These are phyloP conservation scores for Cladosporium sp. DNA, from an alignment of 2,329 filamentous ascomycete species.

Conservation along the genomic window DNA sequence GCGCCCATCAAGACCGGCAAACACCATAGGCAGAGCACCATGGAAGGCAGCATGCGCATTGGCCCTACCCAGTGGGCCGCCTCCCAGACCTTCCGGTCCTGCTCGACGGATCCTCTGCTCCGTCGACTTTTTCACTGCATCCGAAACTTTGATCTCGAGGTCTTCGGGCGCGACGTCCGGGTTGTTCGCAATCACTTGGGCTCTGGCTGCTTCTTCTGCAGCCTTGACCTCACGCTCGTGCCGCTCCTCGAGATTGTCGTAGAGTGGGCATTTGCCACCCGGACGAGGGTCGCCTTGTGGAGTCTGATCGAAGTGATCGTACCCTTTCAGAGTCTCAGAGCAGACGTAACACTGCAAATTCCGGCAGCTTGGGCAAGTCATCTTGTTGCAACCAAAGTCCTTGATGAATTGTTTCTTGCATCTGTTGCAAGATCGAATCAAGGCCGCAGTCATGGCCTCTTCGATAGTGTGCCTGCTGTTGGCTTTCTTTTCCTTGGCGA, in stretches of 20 bases:
- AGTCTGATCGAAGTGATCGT: constrained; percentile 68
- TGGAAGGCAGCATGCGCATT: background rate
- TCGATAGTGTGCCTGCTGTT: constrained; percentile 68
- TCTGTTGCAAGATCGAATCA: constrained; percentile 74
- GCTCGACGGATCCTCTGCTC: constrained; percentile 6
- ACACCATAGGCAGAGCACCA: background rate
- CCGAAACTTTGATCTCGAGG: constrained; percentile 61
- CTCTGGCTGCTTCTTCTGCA: constrained; percentile 61
- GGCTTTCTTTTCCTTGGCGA: constrained; percentile 59
- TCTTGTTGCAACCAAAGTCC: constrained; percentile 78
- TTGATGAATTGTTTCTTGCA: constrained; percentile 79
- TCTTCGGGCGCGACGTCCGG: constrained; percentile 60
- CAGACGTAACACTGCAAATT: constrained; percentile 69
- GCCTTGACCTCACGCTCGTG: constrained; percentile 63
- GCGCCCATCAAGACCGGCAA: background rate
- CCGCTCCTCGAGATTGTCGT: constrained; percentile 60
- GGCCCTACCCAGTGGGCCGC: background rate
- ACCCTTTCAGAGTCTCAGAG: constrained; percentile 61
- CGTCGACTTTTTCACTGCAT: constrained; percentile 30
- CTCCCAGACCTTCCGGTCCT: constrained; percentile 12
- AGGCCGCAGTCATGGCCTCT: constrained; percentile 78
- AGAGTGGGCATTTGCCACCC: constrained; percentile 62
- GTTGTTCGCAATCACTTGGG: constrained; percentile 58
- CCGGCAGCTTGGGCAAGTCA: constrained; percentile 65
- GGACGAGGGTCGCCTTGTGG: constrained; percentile 39